Conservation (phyloP, 2,329 filamentous ascomycete species). For the Colletotrichum tanaceti region DNA sequence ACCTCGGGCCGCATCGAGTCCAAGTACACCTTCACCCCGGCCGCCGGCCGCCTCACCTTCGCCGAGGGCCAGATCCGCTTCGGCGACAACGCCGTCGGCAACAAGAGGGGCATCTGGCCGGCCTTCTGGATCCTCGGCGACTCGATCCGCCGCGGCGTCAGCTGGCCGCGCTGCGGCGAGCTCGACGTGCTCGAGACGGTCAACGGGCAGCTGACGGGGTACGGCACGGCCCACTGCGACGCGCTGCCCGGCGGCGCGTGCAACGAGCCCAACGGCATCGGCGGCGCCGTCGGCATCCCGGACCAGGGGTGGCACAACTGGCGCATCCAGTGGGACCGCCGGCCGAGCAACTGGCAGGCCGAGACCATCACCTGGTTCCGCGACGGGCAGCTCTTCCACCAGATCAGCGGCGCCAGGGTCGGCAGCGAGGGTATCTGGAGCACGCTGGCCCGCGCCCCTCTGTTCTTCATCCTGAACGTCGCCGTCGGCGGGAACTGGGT, state of each 20-base stretch:
- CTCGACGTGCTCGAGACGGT: slow-evolving; percentile 63
- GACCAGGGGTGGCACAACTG: slow-evolving; percentile 61
- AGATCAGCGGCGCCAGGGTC: slow-evolving; percentile 56
- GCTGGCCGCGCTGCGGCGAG: slow-evolving; percentile 63
- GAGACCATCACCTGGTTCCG: slow-evolving; percentile 63
- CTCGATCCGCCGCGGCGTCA: slow-evolving; percentile 57
- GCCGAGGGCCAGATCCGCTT: slow-evolving; percentile 60
- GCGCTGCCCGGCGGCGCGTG: slow-evolving; percentile 57
- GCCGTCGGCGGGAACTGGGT: slow-evolving; percentile 60
- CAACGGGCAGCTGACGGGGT: slow-evolving; percentile 58
- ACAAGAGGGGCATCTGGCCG: slow-evolving; percentile 64
- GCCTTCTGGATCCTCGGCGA: slow-evolving; percentile 66
- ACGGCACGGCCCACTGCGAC: slow-evolving; percentile 63
- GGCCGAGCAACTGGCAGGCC: slow-evolving; percentile 55
- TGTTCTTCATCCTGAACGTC: slow-evolving; percentile 61
- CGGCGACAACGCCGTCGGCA: slow-evolving; percentile 49
- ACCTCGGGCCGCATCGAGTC: slow-evolving; percentile 64
- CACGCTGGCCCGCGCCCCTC: slow-evolving; percentile 54
- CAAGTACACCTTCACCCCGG: slow-evolving; percentile 58
- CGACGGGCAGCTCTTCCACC: slow-evolving; percentile 58
- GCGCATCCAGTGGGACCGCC: slow-evolving; percentile 60
- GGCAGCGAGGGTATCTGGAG: slow-evolving; percentile 57
- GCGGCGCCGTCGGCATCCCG: slow-evolving; percentile 52
- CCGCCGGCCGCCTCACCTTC: slow-evolving; percentile 54
- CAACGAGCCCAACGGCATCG: slow-evolving; percentile 59